Conservation (phyloP, 495 filamentous ascomycete species). For the Aspergillus carlsbadensis region DNA sequence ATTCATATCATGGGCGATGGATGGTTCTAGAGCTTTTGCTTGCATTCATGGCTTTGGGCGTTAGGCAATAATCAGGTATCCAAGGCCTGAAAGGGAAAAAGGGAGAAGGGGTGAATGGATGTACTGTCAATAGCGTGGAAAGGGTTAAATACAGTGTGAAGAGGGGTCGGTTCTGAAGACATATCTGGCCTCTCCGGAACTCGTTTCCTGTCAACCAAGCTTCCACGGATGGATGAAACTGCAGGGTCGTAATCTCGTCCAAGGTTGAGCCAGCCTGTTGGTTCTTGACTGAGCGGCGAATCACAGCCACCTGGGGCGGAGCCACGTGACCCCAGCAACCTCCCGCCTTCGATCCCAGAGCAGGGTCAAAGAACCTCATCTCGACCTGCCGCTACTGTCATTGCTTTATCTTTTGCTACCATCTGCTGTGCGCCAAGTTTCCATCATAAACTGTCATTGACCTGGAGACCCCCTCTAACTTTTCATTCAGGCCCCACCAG, state of each 20-base stretch:
- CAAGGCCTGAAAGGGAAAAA: not conserved
- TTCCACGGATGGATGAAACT: not conserved
- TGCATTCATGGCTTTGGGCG: not conserved
- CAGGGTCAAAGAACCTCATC: slow-evolving; percentile 16
- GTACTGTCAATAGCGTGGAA: too few species aligned
- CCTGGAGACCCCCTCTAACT: slow-evolving; percentile 16
- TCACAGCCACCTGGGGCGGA: slow-evolving; percentile 20
- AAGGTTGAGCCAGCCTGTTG: too few species aligned
- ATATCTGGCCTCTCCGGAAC: too few species aligned
- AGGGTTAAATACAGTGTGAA: too few species aligned
- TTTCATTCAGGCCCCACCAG: slow-evolving; percentile 12
- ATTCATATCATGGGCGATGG: not conserved
- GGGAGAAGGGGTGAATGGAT: not conserved
- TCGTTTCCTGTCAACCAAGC: too few species aligned
- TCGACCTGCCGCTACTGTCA: slow-evolving; percentile 17
- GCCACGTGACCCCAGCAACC: slow-evolving; percentile 33
- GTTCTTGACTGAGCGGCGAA: slow-evolving; percentile 19
- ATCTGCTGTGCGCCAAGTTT: slow-evolving; percentile 13
- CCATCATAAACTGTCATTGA: slow-evolving; percentile 13
- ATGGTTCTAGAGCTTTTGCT: not conserved
- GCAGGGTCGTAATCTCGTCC: not conserved
- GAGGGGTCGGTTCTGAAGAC: too few species aligned
- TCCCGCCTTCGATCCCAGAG: slow-evolving; percentile 47
- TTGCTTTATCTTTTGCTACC: slow-evolving; percentile 17
- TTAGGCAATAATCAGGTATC: not conserved